A percentile compares a stretch with the other conserved stretches of the same genome.
phyloP scores from a whole-genome alignment of 306 rosid genomes.

The Trifolium fragiferum region DNA sequence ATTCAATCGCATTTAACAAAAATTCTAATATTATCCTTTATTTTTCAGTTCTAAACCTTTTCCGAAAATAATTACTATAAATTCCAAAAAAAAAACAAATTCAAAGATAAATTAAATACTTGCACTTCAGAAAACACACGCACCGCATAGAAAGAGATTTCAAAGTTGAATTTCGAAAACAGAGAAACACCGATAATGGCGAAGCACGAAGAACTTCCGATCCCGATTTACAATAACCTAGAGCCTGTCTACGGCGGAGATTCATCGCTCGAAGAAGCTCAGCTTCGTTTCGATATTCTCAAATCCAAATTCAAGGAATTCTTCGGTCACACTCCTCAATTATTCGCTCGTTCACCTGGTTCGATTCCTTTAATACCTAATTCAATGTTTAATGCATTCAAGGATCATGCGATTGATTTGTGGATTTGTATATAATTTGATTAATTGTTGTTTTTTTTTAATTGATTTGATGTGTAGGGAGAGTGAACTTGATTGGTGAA shows the following conservation, averaged over 20 bases:
- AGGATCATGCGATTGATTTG: background rate
- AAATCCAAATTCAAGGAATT: constrained; percentile 63
- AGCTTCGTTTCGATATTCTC: constrained; percentile 65
- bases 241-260: constrained; percentile 73
- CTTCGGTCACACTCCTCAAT: constrained; percentile 67
- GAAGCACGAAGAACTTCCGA: constrained; percentile 84
- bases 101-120: background rate
- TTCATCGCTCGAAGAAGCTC: constrained; percentile 83
- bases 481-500: constrained; percentile 98
- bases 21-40: background rate
- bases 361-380: background rate
- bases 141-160: background rate
- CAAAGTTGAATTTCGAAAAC: background rate
- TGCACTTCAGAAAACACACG: background rate
- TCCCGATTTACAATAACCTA: constrained; percentile 67
- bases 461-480: constrained; percentile 57
- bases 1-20: background rate
- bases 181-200: constrained; percentile 50
- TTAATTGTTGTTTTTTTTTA: background rate
- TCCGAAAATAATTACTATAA: background rate
- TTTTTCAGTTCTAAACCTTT: background rate
- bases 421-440: background rate
- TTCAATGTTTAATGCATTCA: too few species aligned
- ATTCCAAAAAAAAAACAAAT: background rate
- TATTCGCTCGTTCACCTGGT: constrained; percentile 98